Conservation (phyloP, 257 asterid genomes). For the Ilex aquifolium region DNA sequence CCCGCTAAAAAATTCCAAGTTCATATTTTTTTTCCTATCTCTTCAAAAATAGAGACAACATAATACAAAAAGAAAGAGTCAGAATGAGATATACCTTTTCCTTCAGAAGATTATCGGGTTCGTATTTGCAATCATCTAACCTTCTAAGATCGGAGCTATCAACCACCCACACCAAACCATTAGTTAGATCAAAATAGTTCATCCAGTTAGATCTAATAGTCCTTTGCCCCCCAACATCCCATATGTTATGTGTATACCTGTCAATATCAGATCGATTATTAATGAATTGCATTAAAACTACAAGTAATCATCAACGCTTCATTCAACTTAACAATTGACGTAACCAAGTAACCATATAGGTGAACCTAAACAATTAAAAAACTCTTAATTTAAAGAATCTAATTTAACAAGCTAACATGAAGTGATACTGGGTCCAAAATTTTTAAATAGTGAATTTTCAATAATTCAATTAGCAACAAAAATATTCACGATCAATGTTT, state of each 20-base stretch:
- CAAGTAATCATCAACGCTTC: too few relatives aligned
- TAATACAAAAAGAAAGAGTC: conserved; percentile 5
- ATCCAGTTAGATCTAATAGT: conserved; percentile 97
- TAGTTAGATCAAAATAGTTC: conserved; percentile 93
- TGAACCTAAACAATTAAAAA: too few relatives aligned
- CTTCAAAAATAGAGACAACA: conserved; percentile 18
- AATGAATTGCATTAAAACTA: neutral
- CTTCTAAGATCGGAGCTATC: conserved; percentile 49
- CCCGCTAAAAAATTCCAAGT: conserved; percentile 52
- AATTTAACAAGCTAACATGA: too few relatives aligned
- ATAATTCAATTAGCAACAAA: too few relatives aligned
- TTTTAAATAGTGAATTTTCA: too few relatives aligned
- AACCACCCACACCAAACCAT: conserved; percentile 95
- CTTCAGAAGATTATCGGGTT: too few relatives aligned
- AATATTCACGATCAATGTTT: too few relatives aligned
- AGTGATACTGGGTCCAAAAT: too few relatives aligned
- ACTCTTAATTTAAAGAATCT: too few relatives aligned
- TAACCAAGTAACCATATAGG: too few relatives aligned
- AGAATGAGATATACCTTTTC: conserved; percentile 30
- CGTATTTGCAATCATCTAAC: too few relatives aligned
- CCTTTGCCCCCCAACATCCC: conserved; percentile 99
- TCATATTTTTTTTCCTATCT: conserved; percentile 82
- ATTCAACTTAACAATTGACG: too few relatives aligned
- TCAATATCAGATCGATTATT: conserved; percentile 5
- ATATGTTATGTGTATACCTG: conserved; percentile 81